Evolutionary conservation across 805 yeast species (phyloP), one percentile per base, ranked within the genome.

Genomic region (Barnettozyma wickerhamii): DNA sequence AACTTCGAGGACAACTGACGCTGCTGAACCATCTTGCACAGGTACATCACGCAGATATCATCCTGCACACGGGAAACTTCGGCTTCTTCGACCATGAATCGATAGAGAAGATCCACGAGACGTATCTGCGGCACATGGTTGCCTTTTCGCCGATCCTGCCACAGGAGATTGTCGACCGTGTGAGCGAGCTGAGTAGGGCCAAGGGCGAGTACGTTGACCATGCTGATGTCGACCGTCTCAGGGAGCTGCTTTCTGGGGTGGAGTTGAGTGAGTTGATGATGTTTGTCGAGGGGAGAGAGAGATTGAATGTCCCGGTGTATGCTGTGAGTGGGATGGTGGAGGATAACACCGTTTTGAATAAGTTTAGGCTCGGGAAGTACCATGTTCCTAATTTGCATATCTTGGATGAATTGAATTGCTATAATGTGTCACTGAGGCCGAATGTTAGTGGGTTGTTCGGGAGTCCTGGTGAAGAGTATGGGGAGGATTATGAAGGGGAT

Each of bases 241-340:
- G 58, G 62, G 59, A 33, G 49, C 56, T 51, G 17, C 53, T 69
- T 41, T 48, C 56, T 15, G 57, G 63, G 19, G 63, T 64, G 32
- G 57, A 59, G 30, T 64, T 81, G 13, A 74, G 81, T 18, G 84
- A 81, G 49, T 59, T 80, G 33, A 65, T 73, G 32, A 58, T 64
- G 35, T 77, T 73, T 41, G 50, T 79, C 7, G 51, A 53, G 41
- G 84, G 74, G 9, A 62, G 62, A 34, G 53, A 56, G 37, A 48
- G 35, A 44, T 67, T 74, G 50, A 60, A 60, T 30, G 75, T 72
- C 3, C 93, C 95, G 0, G 86, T 85, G 1, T 85, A 84, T 63
- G 77, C 90, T 4, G 76, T 81, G n/a, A 80, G 75, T 51, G 93
- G 93, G 0, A 80, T 83, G 58, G 69, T 80, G 41, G 95, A 84